Percentiles rank a stretch among this genome's conserved stretches.
These are phyloP conservation scores for Phytophthora capsici DNA, from an alignment of 352 stramenopile genomes.

Conservation along the genomic window DNA sequence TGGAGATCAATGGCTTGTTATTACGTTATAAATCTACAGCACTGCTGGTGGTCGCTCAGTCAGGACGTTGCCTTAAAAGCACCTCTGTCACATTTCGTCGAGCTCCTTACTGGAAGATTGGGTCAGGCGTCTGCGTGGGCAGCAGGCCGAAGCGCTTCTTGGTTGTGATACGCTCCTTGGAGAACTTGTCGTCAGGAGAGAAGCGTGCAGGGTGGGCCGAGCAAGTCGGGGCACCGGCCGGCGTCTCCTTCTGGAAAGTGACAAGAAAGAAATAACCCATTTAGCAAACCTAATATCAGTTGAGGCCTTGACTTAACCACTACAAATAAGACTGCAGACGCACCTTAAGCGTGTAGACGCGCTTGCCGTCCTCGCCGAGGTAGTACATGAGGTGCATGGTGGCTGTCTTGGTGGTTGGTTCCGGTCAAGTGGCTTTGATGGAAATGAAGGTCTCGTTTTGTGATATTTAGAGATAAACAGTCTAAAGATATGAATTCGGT, in stretches of 20 bases:
- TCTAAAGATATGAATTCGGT: conserved; percentile 24
- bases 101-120: conserved; percentile 74
- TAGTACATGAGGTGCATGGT: conserved; percentile 99
- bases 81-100: background rate
- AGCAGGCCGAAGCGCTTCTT: conserved; percentile 99
- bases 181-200: conserved; percentile 99
- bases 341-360: conserved; percentile 99
- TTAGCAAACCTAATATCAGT: background rate
- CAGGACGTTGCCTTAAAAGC: background rate
- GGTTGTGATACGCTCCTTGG: conserved; percentile 96
- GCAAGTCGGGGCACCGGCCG: conserved; percentile 93
- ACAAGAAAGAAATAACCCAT: background rate
- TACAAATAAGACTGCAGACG: conserved; percentile 4
- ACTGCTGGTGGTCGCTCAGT: conserved; percentile 14
- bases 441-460: background rate
- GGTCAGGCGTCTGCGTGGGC: conserved; percentile 93
- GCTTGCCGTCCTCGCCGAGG: conserved; percentile 94
- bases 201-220: conserved; percentile 98
- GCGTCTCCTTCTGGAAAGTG: conserved; percentile 92
- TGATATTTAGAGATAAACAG: conserved; percentile 1
- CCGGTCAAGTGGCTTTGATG: conserved; percentile 5
- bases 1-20: conserved; percentile 31
- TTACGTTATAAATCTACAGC: conserved; percentile 48
- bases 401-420: conserved; percentile 14
- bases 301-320: background rate